These are phyloP conservation scores for Penicillium thymicola DNA, from an alignment of 2,329 filamentous ascomycete species.

Conservation along the genomic window DNA sequence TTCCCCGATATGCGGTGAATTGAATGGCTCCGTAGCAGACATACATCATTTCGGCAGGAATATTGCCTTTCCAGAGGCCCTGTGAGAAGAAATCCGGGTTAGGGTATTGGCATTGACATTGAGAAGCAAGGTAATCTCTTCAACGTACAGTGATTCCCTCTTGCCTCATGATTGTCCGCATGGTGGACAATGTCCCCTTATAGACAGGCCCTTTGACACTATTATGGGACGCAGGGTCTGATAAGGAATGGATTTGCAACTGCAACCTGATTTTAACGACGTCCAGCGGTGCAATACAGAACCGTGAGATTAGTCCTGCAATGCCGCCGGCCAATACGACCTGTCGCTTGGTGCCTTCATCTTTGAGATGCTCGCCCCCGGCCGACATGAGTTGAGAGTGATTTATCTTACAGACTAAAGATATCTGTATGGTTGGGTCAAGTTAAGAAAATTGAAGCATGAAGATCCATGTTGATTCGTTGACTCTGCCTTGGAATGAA, in stretches of 20 bases:
- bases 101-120: not conserved
- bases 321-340: conserved; percentile 64
- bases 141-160: conserved; percentile 69
- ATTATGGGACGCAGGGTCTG: conserved; percentile 64
- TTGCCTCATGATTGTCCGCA: conserved; percentile 70
- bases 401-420: conserved; percentile 12
- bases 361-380: conserved; percentile 61
- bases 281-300: conserved; percentile 91
- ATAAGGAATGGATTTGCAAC: conserved; percentile 81
- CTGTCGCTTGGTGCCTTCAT: conserved; percentile 68
- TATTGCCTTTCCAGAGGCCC: conserved; percentile 94
- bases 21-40: conserved; percentile 85
- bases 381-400: conserved; percentile 58
- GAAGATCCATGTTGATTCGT: conserved; percentile 3
- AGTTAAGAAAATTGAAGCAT: not conserved
- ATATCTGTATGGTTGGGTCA: not conserved
- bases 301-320: conserved; percentile 88
- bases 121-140: not conserved
- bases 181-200: conserved; percentile 72
- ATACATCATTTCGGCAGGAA: conserved; percentile 93
- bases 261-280: conserved; percentile 98
- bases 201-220: conserved; percentile 50
- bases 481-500: conserved; percentile 13
- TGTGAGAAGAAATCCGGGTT: conserved; percentile 16
- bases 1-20: conserved; percentile 81